Conservation (phyloP, 192 early-diverging fungal species). For the Jimgerdemannia flammicorona region DNA sequence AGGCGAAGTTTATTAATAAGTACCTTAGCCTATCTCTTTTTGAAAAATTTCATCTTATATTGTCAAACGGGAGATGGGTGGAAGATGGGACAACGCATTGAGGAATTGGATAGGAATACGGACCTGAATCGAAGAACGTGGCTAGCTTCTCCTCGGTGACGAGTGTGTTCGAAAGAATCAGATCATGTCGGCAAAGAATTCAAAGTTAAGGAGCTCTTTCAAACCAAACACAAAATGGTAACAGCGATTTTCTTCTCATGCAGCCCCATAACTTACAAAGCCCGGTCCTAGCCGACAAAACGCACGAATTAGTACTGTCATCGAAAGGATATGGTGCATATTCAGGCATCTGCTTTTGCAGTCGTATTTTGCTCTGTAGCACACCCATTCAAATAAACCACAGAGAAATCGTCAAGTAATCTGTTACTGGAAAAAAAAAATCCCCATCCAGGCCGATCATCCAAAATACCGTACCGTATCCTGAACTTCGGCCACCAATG, state of each 20-base stretch:
- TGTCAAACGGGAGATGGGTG: too few species aligned
- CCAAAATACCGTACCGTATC: not conserved
- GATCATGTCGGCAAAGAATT: not conserved
- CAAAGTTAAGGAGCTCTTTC: not conserved
- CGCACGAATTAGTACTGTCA: not conserved
- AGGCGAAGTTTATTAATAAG: not conserved
- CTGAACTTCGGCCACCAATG: not conserved
- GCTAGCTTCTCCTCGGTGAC: not conserved
- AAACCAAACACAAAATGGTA: not conserved
- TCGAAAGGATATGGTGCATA: not conserved
- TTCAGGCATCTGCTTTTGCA: not conserved
- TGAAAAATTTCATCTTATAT: too few species aligned
- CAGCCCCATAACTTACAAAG: not conserved
- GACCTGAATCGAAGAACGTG: not conserved
- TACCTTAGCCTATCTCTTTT: too few species aligned
- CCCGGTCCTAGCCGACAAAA: not conserved
- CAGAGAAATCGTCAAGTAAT: too few species aligned
- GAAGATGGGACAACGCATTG: not conserved
- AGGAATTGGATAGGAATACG: not conserved
- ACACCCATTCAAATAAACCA: not conserved
- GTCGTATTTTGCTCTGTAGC: not conserved
- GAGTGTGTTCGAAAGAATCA: not conserved
- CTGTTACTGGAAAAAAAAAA: too few species aligned
- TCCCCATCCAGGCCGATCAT: too few species aligned
- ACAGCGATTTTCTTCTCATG: not conserved